Evolutionary conservation across 257 asterid species (phyloP), one percentile per base, ranked within the genome.

Genomic region (Euphrasia confusa): DNA sequence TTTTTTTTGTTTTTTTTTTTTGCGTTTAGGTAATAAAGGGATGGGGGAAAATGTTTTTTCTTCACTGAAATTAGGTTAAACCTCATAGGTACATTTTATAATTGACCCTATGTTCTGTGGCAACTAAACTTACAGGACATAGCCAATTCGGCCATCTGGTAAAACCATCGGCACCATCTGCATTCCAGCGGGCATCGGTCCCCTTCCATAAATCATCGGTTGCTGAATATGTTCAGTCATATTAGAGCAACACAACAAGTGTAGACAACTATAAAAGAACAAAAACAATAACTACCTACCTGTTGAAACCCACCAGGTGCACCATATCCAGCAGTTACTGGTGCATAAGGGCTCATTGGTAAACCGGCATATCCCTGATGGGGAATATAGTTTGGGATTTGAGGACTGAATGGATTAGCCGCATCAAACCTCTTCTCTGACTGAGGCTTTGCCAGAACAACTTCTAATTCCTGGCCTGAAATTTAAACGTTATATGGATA

Each of bases 91-190:
- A 35, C 40, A 30, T 35, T 35, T 35, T 35, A 10, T 35, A 35
- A 35, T 35, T 35, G 40, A 37, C 11, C 10, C 42, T 37, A 45
- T 4, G 12, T 45, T 45, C 1, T 12, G 54, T 55, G 65, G 68
- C 65, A 45, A n/a, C 97, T 86, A 37, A 37, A 37, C 42, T 37
- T 83, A 92, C 97, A 92, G 90, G 68, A 92, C 95, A 70, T 92
- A 92, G 75, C 97, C 98, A 47, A 88, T 89, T 65, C 85, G 95
- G 64, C 98, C 98, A 81, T 89, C 97, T 12, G 98, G 95, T 68
- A 92, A 80, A 76, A 92, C 92, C 97, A 92, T 89, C 2, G 97
- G 98, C 75, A 92, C 98, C 98, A 92, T 92, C 75, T 92, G 98
- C 98, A 92, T 92, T 71, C 98, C 97, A 50, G 96, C 74, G 37